Percentiles rank a stretch among this genome's conserved stretches.
Conservation (phyloP, 192 early-diverging fungal species). For the Pilobolus umbonatus region DNA sequence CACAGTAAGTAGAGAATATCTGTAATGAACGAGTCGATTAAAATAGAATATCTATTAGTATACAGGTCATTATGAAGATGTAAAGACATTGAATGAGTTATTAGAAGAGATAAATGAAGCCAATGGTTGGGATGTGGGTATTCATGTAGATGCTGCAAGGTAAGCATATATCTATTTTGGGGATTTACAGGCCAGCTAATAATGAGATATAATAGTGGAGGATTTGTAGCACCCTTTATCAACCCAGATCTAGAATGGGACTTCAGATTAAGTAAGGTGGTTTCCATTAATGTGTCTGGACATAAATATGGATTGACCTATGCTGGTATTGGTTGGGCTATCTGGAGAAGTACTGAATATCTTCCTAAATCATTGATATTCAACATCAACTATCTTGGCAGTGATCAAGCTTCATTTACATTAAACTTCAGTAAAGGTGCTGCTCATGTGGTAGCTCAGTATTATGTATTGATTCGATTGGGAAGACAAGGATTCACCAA, state of each 20-base stretch:
- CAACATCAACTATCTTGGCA: slow-evolving; percentile 39
- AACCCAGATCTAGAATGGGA: slow-evolving; percentile 68
- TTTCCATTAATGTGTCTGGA: slow-evolving; percentile 77
- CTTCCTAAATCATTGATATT: slow-evolving; percentile 77
- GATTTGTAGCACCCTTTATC: slow-evolving; percentile 80
- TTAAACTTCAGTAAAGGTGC: slow-evolving; percentile 73
- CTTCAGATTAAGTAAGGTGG: slow-evolving; percentile 64
- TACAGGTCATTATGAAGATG: slow-evolving; percentile 84
- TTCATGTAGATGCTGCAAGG: slow-evolving; percentile 80
- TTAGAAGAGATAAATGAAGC: slow-evolving; percentile 59
- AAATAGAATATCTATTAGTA: slow-evolving; percentile 32
- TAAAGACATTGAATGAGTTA: slow-evolving; percentile 52
- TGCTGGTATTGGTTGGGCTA: slow-evolving; percentile 76
- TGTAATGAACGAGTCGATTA: neutral
- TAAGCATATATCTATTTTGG: neutral
- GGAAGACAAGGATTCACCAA: slow-evolving; percentile 63
- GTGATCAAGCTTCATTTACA: slow-evolving; percentile 51
- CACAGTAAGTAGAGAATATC: slow-evolving; percentile 34
- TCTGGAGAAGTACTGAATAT: slow-evolving; percentile 65
- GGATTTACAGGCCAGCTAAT: too few species aligned
- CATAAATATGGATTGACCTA: slow-evolving; percentile 70
- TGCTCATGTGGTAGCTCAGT: slow-evolving; percentile 69
- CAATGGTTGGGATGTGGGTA: slow-evolving; percentile 65
- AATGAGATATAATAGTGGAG: slow-evolving; percentile 46
- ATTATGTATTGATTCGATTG: slow-evolving; percentile 74